Percentiles rank a stretch among this genome's conserved stretches.
phyloP scores from a whole-genome alignment of 805 yeast genomes.

The Candida wancherniae region DNA sequence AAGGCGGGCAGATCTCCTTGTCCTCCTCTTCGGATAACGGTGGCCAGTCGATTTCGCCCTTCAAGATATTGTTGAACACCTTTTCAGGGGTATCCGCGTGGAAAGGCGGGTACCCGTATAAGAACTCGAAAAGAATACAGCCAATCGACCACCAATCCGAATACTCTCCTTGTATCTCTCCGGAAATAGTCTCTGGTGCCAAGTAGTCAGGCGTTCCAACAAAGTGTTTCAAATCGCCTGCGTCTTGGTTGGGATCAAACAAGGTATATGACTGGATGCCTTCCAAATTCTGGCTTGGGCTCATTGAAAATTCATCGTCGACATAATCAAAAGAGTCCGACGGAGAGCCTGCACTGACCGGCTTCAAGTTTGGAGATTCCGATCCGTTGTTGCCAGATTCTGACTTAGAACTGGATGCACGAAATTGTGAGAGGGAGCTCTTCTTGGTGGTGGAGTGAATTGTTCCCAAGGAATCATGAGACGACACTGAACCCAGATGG shows the following conservation, averaged over 20 bases:
- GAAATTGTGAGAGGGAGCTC: conserved; percentile 15
- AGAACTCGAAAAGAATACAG: conserved; percentile 86
- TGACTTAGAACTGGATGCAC: conserved; percentile 16
- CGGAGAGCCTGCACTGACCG: conserved; percentile 43
- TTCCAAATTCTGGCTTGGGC: conserved; percentile 23
- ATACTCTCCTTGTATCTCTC: conserved; percentile 73
- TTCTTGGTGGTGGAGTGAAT: conserved; percentile 12
- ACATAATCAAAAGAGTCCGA: conserved; percentile 56
- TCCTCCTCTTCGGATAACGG: conserved; percentile 51
- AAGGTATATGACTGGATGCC: conserved; percentile 46
- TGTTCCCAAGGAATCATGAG: conserved; percentile 10
- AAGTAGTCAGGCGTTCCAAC: conserved; percentile 98
- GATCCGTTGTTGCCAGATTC: conserved; percentile 38
- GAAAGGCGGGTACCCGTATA: conserved; percentile 94
- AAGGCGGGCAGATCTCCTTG: conserved; percentile 47
- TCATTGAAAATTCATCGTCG: conserved; percentile 44
- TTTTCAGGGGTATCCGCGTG: conserved; percentile 73
- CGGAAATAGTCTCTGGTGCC: conserved; percentile 92
- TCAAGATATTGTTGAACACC: conserved; percentile 78
- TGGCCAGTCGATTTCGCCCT: conserved; percentile 83
- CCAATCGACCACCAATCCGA: conserved; percentile 99
- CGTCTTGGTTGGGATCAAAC: conserved; percentile 62
- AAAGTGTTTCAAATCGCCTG: conserved; percentile 51
- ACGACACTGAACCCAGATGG: conserved; percentile 11
- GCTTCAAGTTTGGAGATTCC: conserved; percentile 47